These are phyloP conservation scores for Carex scoparia DNA, from an alignment of 176 grass and related monocot genomes.

Conservation along the genomic window DNA sequence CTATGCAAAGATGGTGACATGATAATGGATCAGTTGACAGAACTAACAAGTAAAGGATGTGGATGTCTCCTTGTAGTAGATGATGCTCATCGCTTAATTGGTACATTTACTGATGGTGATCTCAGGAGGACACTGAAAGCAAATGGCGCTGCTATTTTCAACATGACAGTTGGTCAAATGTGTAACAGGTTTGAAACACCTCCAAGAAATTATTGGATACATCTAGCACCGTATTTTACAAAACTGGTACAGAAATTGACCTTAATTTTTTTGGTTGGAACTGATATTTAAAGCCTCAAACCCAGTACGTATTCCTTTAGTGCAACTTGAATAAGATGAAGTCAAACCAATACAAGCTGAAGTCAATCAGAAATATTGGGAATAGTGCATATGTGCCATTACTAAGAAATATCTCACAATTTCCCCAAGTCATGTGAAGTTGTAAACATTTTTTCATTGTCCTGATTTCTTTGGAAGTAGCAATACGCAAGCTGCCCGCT, in stretches of 20 bases:
- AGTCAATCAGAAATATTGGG: neutral
- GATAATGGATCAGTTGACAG: constrained; percentile 96
- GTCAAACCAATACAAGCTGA: neutral
- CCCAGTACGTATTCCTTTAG: neutral
- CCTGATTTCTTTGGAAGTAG: neutral
- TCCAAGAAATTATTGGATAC: neutral
- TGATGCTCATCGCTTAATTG: constrained; percentile 65
- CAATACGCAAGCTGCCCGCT: neutral
- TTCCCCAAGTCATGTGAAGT: neutral
- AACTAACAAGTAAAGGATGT: constrained; percentile 92
- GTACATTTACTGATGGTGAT: constrained; percentile 87
- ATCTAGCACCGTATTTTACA: neutral
- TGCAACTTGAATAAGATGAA: neutral
- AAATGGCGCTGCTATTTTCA: constrained; percentile 64
- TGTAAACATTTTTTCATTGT: neutral
- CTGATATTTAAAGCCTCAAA: neutral
- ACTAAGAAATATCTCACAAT: neutral
- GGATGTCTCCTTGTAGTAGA: constrained; percentile 93
- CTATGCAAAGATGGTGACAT: constrained; percentile 86
- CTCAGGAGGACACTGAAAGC: constrained; percentile 76
- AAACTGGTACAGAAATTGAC: neutral
- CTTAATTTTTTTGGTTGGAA: neutral
- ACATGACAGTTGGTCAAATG: constrained; percentile 87
- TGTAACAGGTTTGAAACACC: constrained; percentile 72
- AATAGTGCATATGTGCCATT: neutral